Evolutionary conservation across 345 rosid genomes (phyloP).

Genomic region (Kandelia obovata): DNA sequence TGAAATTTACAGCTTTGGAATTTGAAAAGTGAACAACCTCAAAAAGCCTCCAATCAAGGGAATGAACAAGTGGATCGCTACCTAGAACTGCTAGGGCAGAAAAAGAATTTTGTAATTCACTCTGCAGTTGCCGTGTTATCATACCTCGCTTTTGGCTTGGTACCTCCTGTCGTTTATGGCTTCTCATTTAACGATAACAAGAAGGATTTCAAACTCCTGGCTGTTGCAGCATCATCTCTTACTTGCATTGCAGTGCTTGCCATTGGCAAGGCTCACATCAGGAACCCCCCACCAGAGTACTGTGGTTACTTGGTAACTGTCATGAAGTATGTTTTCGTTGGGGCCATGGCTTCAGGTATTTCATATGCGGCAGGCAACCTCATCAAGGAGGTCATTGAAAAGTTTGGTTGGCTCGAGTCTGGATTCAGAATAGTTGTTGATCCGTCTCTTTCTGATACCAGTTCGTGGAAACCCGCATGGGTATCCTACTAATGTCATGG

Average conservation of each 20-base stretch:
- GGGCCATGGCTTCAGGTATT: slow-evolving; percentile 8
- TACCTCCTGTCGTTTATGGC: slow-evolving; percentile 18
- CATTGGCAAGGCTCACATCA: slow-evolving; percentile 18
- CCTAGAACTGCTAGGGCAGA: slow-evolving; percentile 10
- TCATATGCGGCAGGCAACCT: slow-evolving; percentile 7
- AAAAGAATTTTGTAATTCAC: slow-evolving; percentile 12
- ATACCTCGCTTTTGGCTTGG: slow-evolving; percentile 14
- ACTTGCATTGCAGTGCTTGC: slow-evolving; percentile 20
- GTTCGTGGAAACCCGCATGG: too few relatives aligned
- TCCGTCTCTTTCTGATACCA: too few relatives aligned
- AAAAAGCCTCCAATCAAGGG: background rate
- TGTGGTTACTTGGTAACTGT: background rate
- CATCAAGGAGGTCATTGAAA: slow-evolving; percentile 1
- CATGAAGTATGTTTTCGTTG: background rate
- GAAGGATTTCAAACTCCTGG: slow-evolving; percentile 16
- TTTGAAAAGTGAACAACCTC: slow-evolving; percentile 8
- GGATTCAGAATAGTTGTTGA: slow-evolving; percentile 1
- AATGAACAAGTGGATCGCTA: slow-evolving; percentile 12
- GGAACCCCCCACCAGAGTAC: slow-evolving; percentile 3
- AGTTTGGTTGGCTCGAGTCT: slow-evolving; percentile 12
- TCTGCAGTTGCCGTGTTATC: slow-evolving; percentile 17
- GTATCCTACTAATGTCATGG: too few relatives aligned
- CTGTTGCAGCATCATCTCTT: slow-evolving; percentile 14
- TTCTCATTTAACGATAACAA: slow-evolving; percentile 15
- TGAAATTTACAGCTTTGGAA: slow-evolving; percentile 15